Evolutionary conservation across 306 rosid species (phyloP), one percentile per base, ranked within the genome.

Genomic region (Vicia faba): DNA sequence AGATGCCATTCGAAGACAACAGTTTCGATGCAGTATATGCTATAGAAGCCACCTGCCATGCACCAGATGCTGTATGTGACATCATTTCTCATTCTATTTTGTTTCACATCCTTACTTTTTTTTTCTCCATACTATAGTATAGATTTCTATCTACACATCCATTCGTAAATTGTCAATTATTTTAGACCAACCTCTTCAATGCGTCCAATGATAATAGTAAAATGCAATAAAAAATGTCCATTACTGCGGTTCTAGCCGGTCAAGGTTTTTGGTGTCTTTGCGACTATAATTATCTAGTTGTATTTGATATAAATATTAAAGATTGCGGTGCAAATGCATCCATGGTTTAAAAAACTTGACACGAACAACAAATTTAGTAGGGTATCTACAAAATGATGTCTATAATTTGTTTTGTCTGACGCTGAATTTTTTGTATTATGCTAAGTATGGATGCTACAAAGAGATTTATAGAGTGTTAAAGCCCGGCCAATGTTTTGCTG

Each of bases 31-130:
- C 99, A 16, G 83, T 90, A 20, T 95, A 95, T 83, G 99, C 99
- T 2, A 95, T 95, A 79, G 99, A 95, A 84, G 97, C 99, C 46
- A 95, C 99, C 70, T 95, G 99, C 85, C 99, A 95, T 79, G 99
- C 99, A 66, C 96, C 99, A 0, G 96, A 95, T 75, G 95, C 96
- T 11, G 98, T 92, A 80, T 57, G 92, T 74, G 40, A 57, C 63
- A 33, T 49, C 51, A 31, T 49, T 16, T 19, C 46, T 12, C 36
- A 10, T 44, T 59, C 58, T 59, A 54, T 46, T 66, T 62, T 35
- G 11, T 43, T 64, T 50, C 23, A 8, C 39, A 8, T 29, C 39
- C 11, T 28, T 31, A 1, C 14, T 40, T 46, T 4, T 58, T 40
- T 39, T 48, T 36, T 12, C 48, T 12, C 48, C 67, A 60, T 36